Percentiles rank a stretch among this genome's conserved stretches.
These are phyloP conservation scores for Kingdonia uniflora DNA, from an alignment of 164 flowering plant genomes.

Conservation along the genomic window DNA sequence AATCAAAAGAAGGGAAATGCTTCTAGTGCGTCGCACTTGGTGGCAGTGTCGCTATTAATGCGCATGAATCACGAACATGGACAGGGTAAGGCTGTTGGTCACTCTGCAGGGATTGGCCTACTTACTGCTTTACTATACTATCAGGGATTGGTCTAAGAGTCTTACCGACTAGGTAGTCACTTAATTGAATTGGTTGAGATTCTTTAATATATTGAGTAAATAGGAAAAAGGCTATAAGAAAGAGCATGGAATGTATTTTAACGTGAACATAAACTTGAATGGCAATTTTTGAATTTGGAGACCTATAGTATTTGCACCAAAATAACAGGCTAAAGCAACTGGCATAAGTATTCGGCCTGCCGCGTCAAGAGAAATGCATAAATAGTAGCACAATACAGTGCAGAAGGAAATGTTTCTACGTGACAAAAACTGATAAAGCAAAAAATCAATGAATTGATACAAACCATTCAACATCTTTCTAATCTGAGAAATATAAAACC, in stretches of 20 bases:
- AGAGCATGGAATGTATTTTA: constrained; percentile 12
- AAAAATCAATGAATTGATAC: no score
- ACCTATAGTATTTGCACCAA: constrained; percentile 23
- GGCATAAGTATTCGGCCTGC: no score
- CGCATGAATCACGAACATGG: constrained; percentile 24
- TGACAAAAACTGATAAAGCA: no score
- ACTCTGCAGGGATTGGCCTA: constrained; percentile 15
- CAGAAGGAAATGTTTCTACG: no score
- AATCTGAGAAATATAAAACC: no score
- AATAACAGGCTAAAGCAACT: constrained; percentile 81
- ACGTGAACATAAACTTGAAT: constrained; percentile 9
- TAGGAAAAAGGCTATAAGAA: constrained; percentile 7
- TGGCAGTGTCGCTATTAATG: constrained; percentile 21
- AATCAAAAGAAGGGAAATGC: constrained; percentile 39
- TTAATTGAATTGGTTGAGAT: constrained; percentile 7
- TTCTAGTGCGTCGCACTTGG: constrained; percentile 16
- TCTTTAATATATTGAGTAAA: constrained; percentile 12
- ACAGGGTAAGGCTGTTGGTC: constrained; percentile 25
- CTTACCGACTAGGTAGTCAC: constrained; percentile 1
- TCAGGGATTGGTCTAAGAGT: constrained; percentile 14
- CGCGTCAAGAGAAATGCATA: constrained; percentile 5
- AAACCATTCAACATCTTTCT: no score
- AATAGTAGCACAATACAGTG: no score
- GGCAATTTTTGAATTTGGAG: constrained; percentile 12
- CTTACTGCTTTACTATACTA: constrained; percentile 26